Conservation (phyloP, 345 rosid genomes). For the Schrenkiella parvula region DNA sequence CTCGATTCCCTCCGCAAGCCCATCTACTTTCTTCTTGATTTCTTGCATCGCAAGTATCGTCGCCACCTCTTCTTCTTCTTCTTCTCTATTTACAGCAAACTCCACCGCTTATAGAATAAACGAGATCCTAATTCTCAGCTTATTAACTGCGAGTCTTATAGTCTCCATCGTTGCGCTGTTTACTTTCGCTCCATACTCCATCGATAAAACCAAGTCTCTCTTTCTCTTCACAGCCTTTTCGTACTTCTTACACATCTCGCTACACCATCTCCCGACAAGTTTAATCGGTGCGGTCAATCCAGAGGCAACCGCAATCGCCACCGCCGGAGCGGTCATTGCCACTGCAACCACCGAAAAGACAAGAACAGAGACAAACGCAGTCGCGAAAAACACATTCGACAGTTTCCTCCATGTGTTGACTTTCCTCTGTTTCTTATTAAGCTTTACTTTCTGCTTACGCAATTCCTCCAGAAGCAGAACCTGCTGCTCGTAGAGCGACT, state of each 20-base stretch:
- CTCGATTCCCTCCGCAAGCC: slow-evolving; percentile 43
- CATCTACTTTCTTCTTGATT: slow-evolving; percentile 55
- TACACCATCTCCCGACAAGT: slow-evolving; percentile 61
- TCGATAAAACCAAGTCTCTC: slow-evolving; percentile 35
- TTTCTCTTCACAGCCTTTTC: slow-evolving; percentile 49
- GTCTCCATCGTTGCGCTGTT: slow-evolving; percentile 49
- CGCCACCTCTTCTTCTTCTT: slow-evolving; percentile 40
- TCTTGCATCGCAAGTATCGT: slow-evolving; percentile 56
- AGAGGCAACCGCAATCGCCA: slow-evolving; percentile 50
- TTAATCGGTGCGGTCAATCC: slow-evolving; percentile 53
- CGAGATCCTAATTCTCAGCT: slow-evolving; percentile 39
- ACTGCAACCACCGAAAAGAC: slow-evolving; percentile 76
- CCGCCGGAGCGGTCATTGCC: slow-evolving; percentile 57
- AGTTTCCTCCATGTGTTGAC: slow-evolving; percentile 63
- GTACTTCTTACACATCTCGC: slow-evolving; percentile 50
- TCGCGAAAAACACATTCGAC: slow-evolving; percentile 55
- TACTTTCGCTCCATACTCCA: slow-evolving; percentile 38
- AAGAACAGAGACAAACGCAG: slow-evolving; percentile 56
- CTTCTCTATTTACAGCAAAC: slow-evolving; percentile 39
- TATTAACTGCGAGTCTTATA: slow-evolving; percentile 40
- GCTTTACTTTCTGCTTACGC: slow-evolving; percentile 42
- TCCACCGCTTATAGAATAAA: slow-evolving; percentile 37
- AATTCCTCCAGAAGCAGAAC: slow-evolving; percentile 44
- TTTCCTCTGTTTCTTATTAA: slow-evolving; percentile 59
- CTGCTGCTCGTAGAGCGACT: slow-evolving; percentile 45